Percentiles rank a stretch among this genome's conserved stretches.
These are phyloP conservation scores for Panicum miliaceum DNA, from an alignment of 176 grass and related monocot genomes.

Conservation along the genomic window DNA sequence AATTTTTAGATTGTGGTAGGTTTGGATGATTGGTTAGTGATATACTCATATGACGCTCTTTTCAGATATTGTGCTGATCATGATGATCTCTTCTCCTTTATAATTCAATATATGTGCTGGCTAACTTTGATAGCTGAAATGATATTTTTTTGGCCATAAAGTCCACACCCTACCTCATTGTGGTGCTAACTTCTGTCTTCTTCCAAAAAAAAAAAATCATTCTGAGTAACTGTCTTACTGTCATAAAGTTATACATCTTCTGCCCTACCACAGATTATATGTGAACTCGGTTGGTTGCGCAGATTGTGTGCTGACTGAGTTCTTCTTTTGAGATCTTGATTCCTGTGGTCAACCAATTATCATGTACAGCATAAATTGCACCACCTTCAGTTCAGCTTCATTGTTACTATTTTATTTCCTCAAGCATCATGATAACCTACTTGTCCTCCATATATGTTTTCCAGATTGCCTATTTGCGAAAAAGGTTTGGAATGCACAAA, in stretches of 20 bases:
- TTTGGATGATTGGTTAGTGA: neutral
- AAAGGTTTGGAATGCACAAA: constrained; percentile 97
- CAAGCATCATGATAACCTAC: constrained; percentile 9
- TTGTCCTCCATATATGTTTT: constrained; percentile 19
- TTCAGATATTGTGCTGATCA: neutral
- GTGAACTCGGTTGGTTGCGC: neutral
- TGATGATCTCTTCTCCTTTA: neutral
- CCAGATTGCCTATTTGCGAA: constrained; percentile 91
- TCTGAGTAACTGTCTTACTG: neutral
- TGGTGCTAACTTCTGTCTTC: neutral
- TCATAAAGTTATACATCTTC: neutral
- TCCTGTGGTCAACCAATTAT: neutral
- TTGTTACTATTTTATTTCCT: constrained; percentile 1
- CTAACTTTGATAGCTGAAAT: neutral
- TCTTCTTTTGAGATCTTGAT: neutral
- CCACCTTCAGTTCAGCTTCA: neutral
- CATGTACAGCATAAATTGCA: neutral
- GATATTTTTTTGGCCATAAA: neutral
- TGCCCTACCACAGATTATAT: neutral
- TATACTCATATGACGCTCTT: neutral
- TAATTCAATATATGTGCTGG: constrained; percentile 2
- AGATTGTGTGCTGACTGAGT: neutral
- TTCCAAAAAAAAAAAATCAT: neutral
- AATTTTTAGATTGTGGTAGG: neutral
- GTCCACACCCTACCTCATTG: neutral